Evolutionary conservation across 495 filamentous ascomycete genomes (phyloP).

Genomic region (Tricharina praecox): DNA sequence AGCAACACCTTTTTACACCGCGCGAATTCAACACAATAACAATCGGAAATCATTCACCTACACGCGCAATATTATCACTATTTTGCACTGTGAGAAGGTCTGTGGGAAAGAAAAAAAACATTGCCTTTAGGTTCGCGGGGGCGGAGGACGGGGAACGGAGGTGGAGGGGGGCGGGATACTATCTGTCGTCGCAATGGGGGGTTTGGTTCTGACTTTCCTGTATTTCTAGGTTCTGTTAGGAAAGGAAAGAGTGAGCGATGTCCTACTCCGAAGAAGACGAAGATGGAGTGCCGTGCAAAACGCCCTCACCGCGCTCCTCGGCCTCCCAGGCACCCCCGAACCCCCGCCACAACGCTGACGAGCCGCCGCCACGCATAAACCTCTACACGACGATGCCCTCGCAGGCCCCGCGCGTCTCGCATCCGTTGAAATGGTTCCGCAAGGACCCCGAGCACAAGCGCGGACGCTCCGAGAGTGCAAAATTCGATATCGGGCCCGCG

Average conservation of each 20-base stretch:
- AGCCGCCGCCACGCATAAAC: conserved; percentile 22
- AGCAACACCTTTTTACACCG: too few relatives aligned
- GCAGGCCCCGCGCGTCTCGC: neutral
- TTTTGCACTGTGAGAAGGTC: neutral
- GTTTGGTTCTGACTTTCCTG: too few relatives aligned
- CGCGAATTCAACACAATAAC: neutral
- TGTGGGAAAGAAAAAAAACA: neutral
- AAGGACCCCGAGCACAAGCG: conserved; percentile 17
- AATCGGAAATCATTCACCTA: neutral
- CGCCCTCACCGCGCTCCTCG: conserved; percentile 24
- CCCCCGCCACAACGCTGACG: conserved; percentile 22
- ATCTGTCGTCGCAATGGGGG: too few relatives aligned
- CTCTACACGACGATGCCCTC: neutral
- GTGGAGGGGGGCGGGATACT: too few relatives aligned
- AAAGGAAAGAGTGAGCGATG: too few relatives aligned
- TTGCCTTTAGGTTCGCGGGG: neutral
- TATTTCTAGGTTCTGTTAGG: too few relatives aligned
- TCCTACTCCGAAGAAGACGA: too few relatives aligned
- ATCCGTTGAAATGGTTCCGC: conserved; percentile 14
- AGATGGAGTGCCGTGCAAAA: conserved; percentile 25
- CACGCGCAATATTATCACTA: too few relatives aligned
- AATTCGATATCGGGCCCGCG: conserved; percentile 36
- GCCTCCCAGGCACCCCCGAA: conserved; percentile 26
- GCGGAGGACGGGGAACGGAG: neutral
- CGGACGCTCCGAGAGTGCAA: conserved; percentile 16